A percentile compares a stretch with the other conserved stretches of the same genome.
Conservation (phyloP, 176 grass and related monocot genomes). For the Musa acuminata region DNA sequence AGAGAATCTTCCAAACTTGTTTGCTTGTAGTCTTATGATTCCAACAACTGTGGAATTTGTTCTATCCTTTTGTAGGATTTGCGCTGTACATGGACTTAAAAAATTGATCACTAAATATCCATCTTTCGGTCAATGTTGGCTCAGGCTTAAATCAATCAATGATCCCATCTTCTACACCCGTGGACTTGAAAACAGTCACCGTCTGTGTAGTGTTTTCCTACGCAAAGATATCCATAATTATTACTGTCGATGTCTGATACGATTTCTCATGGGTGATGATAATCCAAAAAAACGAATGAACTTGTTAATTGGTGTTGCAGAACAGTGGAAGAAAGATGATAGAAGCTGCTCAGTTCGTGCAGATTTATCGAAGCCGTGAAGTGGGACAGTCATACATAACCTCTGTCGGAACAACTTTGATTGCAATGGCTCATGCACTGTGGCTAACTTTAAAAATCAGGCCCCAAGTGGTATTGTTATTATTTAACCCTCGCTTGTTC, state of each 20-base stretch:
- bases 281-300: not conserved
- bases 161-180: too few species aligned
- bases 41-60: too few species aligned
- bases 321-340: slow-evolving; percentile 22
- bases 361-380: slow-evolving; percentile 93
- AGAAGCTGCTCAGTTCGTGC: slow-evolving; percentile 43
- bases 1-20: too few species aligned
- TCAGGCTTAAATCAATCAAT: too few species aligned
- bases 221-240: too few species aligned
- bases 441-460: slow-evolving; percentile 70
- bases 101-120: too few species aligned
- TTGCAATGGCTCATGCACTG: slow-evolving; percentile 68
- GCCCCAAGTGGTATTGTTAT: slow-evolving; percentile 72
- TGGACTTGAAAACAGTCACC: too few species aligned
- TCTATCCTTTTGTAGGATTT: too few species aligned
- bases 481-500: slow-evolving; percentile 7
- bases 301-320: slow-evolving; percentile 27
- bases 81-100: too few species aligned
- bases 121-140: too few species aligned
- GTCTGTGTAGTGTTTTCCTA: too few species aligned
- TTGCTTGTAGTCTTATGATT: too few species aligned
- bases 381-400: slow-evolving; percentile 94
- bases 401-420: slow-evolving; percentile 63
- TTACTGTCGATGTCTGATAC: not conserved
- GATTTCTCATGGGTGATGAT: not conserved